Evolutionary conservation across 2,329 filamentous ascomycete species (phyloP).

Genomic region (Fusarium xyrophilum): DNA sequence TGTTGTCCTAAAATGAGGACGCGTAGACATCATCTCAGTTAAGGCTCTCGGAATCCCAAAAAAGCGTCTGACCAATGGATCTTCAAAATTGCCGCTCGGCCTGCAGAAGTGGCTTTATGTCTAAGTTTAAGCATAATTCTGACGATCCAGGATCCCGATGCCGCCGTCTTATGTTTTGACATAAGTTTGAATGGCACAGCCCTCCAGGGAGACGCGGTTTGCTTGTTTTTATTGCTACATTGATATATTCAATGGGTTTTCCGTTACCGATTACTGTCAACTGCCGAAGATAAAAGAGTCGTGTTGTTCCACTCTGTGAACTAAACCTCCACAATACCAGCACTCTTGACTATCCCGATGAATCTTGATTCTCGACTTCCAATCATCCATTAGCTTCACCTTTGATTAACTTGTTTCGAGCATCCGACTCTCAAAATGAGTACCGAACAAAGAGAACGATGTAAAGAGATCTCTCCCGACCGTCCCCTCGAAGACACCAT

Average conservation of each 20-base stretch:
- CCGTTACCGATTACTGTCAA: not conserved
- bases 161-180: not conserved
- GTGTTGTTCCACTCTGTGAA: not conserved
- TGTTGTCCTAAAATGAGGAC: not conserved
- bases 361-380: not conserved
- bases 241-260: not conserved
- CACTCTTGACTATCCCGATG: not conserved
- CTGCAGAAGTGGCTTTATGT: not conserved
- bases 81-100: not conserved
- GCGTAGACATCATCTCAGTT: not conserved
- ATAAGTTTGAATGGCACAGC: not conserved
- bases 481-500: not conserved
- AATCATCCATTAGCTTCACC: fast-evolving
- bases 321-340: not conserved
- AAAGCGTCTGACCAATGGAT: not conserved
- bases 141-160: not conserved
- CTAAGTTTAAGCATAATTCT: not conserved
- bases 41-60: not conserved
- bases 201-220: not conserved
- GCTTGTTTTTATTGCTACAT: not conserved
- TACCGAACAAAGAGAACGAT: not conserved
- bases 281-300: not conserved
- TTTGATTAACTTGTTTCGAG: fast-evolving
- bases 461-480: not conserved
- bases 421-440: fast-evolving